Evolutionary conservation across 2,329 filamentous ascomycete species (phyloP).

Genomic region (Phyllosticta citrichinensis): DNA sequence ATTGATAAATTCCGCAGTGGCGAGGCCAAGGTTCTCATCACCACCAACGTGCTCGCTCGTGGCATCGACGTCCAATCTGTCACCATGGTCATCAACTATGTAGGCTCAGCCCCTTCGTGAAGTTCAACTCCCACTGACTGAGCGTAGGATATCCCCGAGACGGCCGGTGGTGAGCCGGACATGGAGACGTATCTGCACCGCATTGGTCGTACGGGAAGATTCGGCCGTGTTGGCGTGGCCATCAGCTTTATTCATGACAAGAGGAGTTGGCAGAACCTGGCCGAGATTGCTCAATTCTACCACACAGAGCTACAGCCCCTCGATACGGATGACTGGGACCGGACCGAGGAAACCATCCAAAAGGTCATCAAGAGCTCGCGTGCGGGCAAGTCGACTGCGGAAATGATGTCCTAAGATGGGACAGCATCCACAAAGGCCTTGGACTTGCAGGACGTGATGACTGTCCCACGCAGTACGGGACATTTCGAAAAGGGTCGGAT

Average conservation of each 20-base stretch:
- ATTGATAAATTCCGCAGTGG: conserved; percentile 81
- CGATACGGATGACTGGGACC: conserved; percentile 81
- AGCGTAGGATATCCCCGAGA: conserved; percentile 48
- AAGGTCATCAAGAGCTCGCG: conserved; percentile 39
- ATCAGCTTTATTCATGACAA: conserved; percentile 90
- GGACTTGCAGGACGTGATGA: not conserved
- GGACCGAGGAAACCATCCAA: conserved; percentile 74
- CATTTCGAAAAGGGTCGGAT: not conserved
- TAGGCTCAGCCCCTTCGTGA: conserved; percentile 22
- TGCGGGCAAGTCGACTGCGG: conserved; percentile 30
- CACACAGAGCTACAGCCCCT: conserved; percentile 71
- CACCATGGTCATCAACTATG: conserved; percentile 97
- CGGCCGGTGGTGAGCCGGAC: conserved; percentile 61
- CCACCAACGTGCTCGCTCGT: conserved; percentile 90
- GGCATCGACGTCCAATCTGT: conserved; percentile 90
- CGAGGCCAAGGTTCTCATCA: conserved; percentile 89
- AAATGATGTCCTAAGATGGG: conserved; percentile 22
- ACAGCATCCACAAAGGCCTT: not conserved
- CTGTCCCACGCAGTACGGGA: not conserved
- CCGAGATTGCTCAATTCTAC: conserved; percentile 71
- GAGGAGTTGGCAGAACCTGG: conserved; percentile 68
- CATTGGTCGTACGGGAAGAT: conserved; percentile 92
- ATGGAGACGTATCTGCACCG: conserved; percentile 95
- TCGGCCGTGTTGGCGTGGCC: conserved; percentile 90
- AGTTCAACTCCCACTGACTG: conserved; percentile 12